Percentiles rank a stretch among this genome's conserved stretches.
These are phyloP conservation scores for Plasmopara muralis DNA, from an alignment of 352 stramenopile genomes.

Conservation along the genomic window DNA sequence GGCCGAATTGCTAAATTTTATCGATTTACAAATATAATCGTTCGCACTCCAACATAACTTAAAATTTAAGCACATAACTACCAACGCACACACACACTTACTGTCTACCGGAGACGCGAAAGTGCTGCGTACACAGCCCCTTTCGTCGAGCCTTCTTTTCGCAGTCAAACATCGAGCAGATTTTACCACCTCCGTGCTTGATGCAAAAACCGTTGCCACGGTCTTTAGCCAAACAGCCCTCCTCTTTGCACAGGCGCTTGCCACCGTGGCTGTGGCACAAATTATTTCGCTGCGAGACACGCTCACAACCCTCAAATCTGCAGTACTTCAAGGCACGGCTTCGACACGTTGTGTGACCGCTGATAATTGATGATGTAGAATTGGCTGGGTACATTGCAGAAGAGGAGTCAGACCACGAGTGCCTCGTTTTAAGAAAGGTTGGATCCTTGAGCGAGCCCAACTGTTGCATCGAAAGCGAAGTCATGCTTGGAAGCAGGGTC, in stretches of 20 bases:
- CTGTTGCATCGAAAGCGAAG: conserved; percentile 11
- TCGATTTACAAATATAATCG: too few relatives aligned
- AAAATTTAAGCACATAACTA: too few relatives aligned
- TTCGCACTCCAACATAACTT: too few relatives aligned
- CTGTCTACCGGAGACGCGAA: conserved; percentile 43
- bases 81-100: too few relatives aligned
- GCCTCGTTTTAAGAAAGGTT: conserved; percentile 25
- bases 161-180: conserved; percentile 65
- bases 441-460: conserved; percentile 19
- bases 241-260: conserved; percentile 75
- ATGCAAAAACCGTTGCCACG: conserved; percentile 80
- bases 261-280: conserved; percentile 76
- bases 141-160: conserved; percentile 81
- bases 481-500: conserved; percentile 6
- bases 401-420: conserved; percentile 24
- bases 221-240: conserved; percentile 70
- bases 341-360: conserved; percentile 24
- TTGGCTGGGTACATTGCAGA: conserved; percentile 16
- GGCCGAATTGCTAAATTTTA: too few relatives aligned
- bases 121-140: conserved; percentile 78
- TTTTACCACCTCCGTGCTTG: conserved; percentile 74
- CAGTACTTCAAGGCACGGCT: conserved; percentile 84
- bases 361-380: conserved; percentile 12
- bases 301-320: conserved; percentile 74
- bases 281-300: conserved; percentile 79